Conservation (phyloP, 352 stramenopile species). For the Phytophthora litchii region DNA sequence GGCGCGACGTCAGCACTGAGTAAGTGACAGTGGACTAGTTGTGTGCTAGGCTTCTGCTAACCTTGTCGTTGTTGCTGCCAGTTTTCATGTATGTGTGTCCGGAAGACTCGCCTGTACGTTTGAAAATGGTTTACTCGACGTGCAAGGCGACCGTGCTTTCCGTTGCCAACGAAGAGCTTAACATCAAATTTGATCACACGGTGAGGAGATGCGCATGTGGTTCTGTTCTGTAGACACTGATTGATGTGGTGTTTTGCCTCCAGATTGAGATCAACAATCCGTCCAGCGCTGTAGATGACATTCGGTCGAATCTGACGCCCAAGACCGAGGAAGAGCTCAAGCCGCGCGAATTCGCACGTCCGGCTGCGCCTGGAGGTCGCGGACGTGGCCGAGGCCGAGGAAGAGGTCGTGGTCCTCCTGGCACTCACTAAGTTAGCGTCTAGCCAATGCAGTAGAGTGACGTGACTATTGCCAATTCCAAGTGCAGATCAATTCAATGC, state of each 20-base stretch:
- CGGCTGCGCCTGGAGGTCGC: conserved; percentile 65
- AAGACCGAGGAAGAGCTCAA: conserved; percentile 73
- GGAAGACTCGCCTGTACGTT: conserved; percentile 81
- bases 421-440: conserved; percentile 18
- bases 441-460: conserved; percentile 15
- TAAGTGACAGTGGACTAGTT: conserved; percentile 23
- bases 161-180: conserved; percentile 57
- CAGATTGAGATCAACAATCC: conserved; percentile 82
- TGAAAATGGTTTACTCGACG: conserved; percentile 93
- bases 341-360: conserved; percentile 75
- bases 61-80: conserved; percentile 17
- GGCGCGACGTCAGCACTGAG: conserved; percentile 38
- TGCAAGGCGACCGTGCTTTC: conserved; percentile 87
- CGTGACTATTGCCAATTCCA: conserved; percentile 9
- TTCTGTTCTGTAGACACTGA: background rate
- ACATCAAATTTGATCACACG: conserved; percentile 77
- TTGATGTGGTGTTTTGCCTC: conserved; percentile 6
- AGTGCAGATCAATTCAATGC: conserved; percentile 15
- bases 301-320: conserved; percentile 58
- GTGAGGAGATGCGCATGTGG: conserved; percentile 21
- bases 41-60: background rate
- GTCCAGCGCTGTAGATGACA: conserved; percentile 61
- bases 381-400: conserved; percentile 51
- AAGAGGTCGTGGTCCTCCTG: conserved; percentile 42
- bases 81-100: conserved; percentile 92